Percentiles rank a stretch among this genome's conserved stretches.
phyloP scores from a whole-genome alignment of 2,329 filamentous ascomycete species.

The Scedosporium dehoogii region DNA sequence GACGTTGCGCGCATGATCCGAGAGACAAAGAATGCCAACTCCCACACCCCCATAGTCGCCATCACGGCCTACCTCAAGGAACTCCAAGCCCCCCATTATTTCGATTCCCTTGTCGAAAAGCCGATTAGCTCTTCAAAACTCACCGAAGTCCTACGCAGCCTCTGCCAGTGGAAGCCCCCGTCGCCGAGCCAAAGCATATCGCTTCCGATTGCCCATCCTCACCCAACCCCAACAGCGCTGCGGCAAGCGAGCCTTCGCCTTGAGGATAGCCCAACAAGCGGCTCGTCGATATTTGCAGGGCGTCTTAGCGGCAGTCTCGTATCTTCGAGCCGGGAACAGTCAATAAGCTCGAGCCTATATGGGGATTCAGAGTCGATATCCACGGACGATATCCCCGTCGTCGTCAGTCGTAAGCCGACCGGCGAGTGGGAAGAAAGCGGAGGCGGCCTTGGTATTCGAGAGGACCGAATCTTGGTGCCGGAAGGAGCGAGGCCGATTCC shows the following conservation, averaged over 20 bases:
- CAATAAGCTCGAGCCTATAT: conserved; percentile 78
- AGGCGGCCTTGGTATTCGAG: conserved; percentile 67
- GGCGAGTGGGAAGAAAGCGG: conserved; percentile 70
- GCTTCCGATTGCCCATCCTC: conserved; percentile 32
- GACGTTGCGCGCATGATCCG: conserved; percentile 97
- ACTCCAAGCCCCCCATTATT: conserved; percentile 87
- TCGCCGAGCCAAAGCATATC: conserved; percentile 33
- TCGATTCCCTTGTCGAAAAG: conserved; percentile 92
- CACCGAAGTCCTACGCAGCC: conserved; percentile 72
- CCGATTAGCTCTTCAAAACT: conserved; percentile 89
- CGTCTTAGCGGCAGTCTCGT: conserved; percentile 67
- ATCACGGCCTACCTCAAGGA: conserved; percentile 98
- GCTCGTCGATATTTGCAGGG: conserved; percentile 60
- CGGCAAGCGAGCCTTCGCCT: conserved; percentile 52
- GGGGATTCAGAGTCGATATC: conserved; percentile 74
- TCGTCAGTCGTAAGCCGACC: conserved; percentile 61
- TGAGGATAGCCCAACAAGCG: conserved; percentile 79
- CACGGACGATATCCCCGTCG: conserved; percentile 67
- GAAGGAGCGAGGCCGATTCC: conserved; percentile 33
- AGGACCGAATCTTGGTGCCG: conserved; percentile 37
- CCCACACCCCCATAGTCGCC: conserved; percentile 87
- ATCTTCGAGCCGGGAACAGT: conserved; percentile 76
- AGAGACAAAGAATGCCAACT: conserved; percentile 91
- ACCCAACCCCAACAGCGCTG: conserved; percentile 53
- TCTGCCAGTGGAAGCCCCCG: conserved; percentile 90